These are phyloP conservation scores for Puccinellia tenuiflora DNA, from an alignment of 176 grass and related monocot species.

Conservation along the genomic window DNA sequence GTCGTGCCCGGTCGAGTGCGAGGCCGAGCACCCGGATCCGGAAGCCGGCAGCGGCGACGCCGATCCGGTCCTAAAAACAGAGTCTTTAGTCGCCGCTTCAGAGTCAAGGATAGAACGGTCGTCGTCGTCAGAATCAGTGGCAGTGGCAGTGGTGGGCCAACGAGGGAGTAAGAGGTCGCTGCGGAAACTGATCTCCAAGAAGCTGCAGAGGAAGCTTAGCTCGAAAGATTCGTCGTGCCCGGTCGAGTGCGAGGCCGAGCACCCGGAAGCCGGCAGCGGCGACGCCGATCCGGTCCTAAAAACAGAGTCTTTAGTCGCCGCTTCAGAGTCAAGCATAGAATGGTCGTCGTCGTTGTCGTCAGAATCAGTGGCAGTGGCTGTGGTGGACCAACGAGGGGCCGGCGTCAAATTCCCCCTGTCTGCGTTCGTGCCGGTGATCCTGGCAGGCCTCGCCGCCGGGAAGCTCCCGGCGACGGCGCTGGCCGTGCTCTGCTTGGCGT, in stretches of 20 bases:
- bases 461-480: constrained; percentile 56
- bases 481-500: constrained; percentile 39
- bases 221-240: too few species aligned
- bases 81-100: neutral
- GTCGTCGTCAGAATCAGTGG: neutral
- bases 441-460: constrained; percentile 61
- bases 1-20: neutral
- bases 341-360: neutral
- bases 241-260: constrained; percentile 4
- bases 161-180: too few species aligned
- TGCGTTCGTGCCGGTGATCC: constrained; percentile 33
- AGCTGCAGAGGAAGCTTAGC: too few species aligned
- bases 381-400: neutral
- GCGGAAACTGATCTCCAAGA: too few species aligned
- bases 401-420: constrained; percentile 22
- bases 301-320: neutral
- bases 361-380: neutral
- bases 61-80: neutral
- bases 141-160: neutral
- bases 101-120: neutral
- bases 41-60: neutral
- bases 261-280: neutral
- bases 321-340: neutral
- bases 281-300: neutral
- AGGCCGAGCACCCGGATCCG: constrained; percentile 19